These are phyloP conservation scores for Diaporthe sp. DNA, from an alignment of 2,329 filamentous ascomycete species.

Conservation along the genomic window DNA sequence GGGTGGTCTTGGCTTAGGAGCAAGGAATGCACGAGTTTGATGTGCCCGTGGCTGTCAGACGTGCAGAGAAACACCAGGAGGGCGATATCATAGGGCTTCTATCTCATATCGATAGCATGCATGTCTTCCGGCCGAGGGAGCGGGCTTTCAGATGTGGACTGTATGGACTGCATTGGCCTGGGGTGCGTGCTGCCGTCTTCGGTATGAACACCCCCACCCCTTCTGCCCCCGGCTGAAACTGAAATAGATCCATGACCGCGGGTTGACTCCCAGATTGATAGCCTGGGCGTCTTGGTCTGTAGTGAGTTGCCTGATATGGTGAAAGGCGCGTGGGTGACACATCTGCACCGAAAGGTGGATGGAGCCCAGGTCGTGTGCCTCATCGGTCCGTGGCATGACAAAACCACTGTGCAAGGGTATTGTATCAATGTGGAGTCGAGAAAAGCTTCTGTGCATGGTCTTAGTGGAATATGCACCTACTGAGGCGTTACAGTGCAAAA, in stretches of 20 bases:
- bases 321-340: neutral
- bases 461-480: neutral
- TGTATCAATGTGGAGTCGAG: neutral
- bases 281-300: neutral
- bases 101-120: constrained; percentile 15
- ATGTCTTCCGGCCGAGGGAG: neutral
- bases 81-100: neutral
- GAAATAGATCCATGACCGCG: neutral
- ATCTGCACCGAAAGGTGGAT: neutral
- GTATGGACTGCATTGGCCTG: neutral
- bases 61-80: neutral
- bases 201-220: neutral
- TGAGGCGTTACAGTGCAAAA: neutral
- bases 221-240: neutral
- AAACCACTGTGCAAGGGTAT: neutral
- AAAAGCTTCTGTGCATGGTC: neutral
- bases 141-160: neutral
- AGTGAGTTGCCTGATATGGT: neutral
- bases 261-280: neutral
- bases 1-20: neutral
- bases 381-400: neutral
- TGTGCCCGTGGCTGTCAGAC: neutral
- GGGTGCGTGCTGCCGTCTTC: neutral
- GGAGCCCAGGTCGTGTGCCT: neutral
- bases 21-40: neutral